Conservation (phyloP, 2,329 filamentous ascomycete species). For the Cyphellophora europaea region DNA sequence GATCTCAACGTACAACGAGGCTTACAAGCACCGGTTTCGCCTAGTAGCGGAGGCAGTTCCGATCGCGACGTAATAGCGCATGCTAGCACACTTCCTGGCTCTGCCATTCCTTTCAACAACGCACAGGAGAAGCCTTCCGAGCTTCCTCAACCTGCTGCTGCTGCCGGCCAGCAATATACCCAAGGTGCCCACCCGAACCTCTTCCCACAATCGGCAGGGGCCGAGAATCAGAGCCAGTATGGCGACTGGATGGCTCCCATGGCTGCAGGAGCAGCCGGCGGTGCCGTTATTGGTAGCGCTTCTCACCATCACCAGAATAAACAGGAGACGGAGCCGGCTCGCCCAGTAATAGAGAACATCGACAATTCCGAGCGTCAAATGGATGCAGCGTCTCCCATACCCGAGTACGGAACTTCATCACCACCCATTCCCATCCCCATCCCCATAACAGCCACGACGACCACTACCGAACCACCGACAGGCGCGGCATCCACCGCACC, state of each 20-base stretch:
- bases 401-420: slow-evolving; percentile 12
- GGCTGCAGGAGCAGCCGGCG: slow-evolving; percentile 23
- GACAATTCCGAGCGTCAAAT: slow-evolving; percentile 3
- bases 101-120: slow-evolving; percentile 24
- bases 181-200: slow-evolving; percentile 12
- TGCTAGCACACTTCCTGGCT: slow-evolving; percentile 46
- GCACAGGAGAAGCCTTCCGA: slow-evolving; percentile 13
- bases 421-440: slow-evolving; percentile 11
- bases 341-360: slow-evolving; percentile 3
- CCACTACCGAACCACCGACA: background rate
- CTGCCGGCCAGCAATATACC: slow-evolving; percentile 8
- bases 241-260: slow-evolving; percentile 46
- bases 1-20: slow-evolving; percentile 81
- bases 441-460: slow-evolving; percentile 1
- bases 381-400: slow-evolving; percentile 9
- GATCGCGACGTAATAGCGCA: slow-evolving; percentile 53
- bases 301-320: slow-evolving; percentile 13
- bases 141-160: slow-evolving; percentile 4
- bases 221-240: slow-evolving; percentile 23
- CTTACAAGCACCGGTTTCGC: slow-evolving; percentile 69
- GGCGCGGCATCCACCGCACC: background rate
- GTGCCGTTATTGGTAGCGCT: slow-evolving; percentile 15
- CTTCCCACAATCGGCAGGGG: slow-evolving; percentile 2
- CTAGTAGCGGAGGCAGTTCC: slow-evolving; percentile 73
- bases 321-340: slow-evolving; percentile 6